Percentiles rank a stretch among this genome's conserved stretches.
Conservation (phyloP, 768 basidiomycete genomes). For the Podaxis sp. region DNA sequence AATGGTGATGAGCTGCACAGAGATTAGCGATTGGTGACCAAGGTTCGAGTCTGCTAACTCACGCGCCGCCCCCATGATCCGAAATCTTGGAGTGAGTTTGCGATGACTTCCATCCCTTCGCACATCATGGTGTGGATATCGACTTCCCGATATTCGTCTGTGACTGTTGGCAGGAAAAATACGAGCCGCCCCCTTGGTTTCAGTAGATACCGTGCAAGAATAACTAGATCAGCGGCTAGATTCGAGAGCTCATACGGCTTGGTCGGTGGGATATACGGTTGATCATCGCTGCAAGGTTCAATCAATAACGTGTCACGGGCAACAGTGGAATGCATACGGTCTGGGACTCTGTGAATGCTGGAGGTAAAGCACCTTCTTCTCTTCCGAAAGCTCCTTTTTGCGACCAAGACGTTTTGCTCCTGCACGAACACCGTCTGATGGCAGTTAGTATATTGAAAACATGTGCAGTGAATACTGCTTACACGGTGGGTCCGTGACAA, state of each 20-base stretch:
- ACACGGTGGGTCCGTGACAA: slow-evolving; percentile 95
- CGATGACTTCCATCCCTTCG: slow-evolving; percentile 85
- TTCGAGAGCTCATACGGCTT: slow-evolving; percentile 90
- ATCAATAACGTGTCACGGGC: not conserved
- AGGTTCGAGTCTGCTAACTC: slow-evolving; percentile 28
- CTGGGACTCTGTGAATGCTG: slow-evolving; percentile 39
- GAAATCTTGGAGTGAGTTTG: slow-evolving; percentile 90
- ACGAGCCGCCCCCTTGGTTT: slow-evolving; percentile 87
- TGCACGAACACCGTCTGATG: slow-evolving; percentile 86
- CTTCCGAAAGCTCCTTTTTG: slow-evolving; percentile 47
- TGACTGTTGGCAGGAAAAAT: slow-evolving; percentile 93
- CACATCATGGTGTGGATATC: slow-evolving; percentile 80
- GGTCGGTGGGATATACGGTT: slow-evolving; percentile 85
- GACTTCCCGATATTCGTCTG: slow-evolving; percentile 85
- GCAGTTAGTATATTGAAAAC: not conserved
- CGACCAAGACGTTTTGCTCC: slow-evolving; percentile 82
- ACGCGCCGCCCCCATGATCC: slow-evolving; percentile 94
- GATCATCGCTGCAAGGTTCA: slow-evolving; percentile 42
- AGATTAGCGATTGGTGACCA: not conserved
- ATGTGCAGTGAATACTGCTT: slow-evolving; percentile 27
- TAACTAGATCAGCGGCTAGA: slow-evolving; percentile 78
- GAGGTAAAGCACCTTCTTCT: slow-evolving; percentile 35
- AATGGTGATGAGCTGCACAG: slow-evolving; percentile 83
- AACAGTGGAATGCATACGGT: slow-evolving; percentile 36
- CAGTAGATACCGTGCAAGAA: slow-evolving; percentile 79